Evolutionary conservation across 306 rosid species (phyloP).

Genomic region (Inga oerstediana): DNA sequence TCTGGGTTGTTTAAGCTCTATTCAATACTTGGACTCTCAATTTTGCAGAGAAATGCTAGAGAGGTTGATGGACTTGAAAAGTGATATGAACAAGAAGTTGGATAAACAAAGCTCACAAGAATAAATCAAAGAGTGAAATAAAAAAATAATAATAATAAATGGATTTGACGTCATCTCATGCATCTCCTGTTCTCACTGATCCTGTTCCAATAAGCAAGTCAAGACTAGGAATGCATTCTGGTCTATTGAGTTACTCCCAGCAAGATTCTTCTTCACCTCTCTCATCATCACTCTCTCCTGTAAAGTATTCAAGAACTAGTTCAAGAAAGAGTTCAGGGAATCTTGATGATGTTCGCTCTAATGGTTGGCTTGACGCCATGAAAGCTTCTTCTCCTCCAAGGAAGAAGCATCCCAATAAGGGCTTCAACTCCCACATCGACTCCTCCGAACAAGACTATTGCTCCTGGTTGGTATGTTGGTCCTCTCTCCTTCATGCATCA

Average conservation of each 20-base stretch:
- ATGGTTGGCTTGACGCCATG: constrained; percentile 98
- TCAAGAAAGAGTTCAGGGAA: constrained; percentile 67
- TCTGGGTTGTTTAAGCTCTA: constrained; percentile 26
- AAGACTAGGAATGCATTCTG: constrained; percentile 65
- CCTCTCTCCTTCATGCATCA: too few relatives aligned
- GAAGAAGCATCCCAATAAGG: constrained; percentile 66
- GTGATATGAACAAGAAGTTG: constrained; percentile 24
- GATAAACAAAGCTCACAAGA: constrained; percentile 34
- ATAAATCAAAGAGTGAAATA: not conserved
- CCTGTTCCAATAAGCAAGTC: constrained; percentile 76
- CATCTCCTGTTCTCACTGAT: constrained; percentile 73
- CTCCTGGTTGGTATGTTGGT: constrained; percentile 67
- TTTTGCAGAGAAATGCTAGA: not conserved
- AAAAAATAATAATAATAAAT: constrained; percentile 25
- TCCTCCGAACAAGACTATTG: constrained; percentile 46
- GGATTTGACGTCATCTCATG: constrained; percentile 78
- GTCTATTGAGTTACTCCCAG: constrained; percentile 37
- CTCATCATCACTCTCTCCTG: constrained; percentile 43
- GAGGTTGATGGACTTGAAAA: constrained; percentile 54
- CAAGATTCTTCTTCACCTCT: constrained; percentile 46
- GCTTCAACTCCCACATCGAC: constrained; percentile 42
- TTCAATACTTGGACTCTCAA: not conserved
- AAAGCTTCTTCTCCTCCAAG: constrained; percentile 89
- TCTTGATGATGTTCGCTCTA: constrained; percentile 79
- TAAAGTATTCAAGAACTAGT: constrained; percentile 47